Conservation (phyloP, 2,329 filamentous ascomycete species). For the Venturia pyrina region DNA sequence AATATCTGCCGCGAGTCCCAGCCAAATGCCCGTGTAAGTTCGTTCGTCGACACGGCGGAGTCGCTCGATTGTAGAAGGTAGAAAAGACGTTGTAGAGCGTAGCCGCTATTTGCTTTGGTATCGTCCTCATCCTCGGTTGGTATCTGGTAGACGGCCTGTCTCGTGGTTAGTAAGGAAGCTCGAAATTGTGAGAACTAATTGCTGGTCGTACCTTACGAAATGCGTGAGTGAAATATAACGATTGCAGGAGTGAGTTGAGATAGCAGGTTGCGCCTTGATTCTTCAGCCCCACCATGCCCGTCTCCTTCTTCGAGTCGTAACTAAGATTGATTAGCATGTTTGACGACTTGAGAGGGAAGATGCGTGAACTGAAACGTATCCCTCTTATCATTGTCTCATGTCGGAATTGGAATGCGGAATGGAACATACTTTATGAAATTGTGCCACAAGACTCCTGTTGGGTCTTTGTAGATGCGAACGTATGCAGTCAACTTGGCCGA, state of each 20-base stretch:
- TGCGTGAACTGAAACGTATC: not conserved
- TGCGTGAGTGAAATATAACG: constrained; percentile 54
- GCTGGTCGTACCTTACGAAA: constrained; percentile 66
- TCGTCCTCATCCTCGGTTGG: constrained; percentile 79
- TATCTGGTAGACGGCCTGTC: constrained; percentile 87
- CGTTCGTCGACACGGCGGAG: constrained; percentile 75
- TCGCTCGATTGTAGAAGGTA: constrained; percentile 87
- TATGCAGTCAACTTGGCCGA: constrained; percentile 73
- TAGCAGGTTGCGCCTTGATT: constrained; percentile 76
- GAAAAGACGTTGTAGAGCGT: constrained; percentile 86
- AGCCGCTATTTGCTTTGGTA: constrained; percentile 73
- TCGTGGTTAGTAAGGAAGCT: constrained; percentile 9
- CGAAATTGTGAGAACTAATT: not conserved
- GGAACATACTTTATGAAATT: constrained; percentile 61
- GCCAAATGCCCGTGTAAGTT: constrained; percentile 91
- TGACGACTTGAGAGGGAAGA: not conserved
- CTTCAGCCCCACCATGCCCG: constrained; percentile 89
- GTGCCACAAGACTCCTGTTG: constrained; percentile 83
- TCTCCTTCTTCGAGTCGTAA: constrained; percentile 99
- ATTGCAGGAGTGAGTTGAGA: constrained; percentile 39
- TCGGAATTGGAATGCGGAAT: not conserved
- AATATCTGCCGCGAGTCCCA: constrained; percentile 98
- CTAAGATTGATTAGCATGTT: constrained; percentile 15
- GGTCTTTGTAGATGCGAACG: constrained; percentile 72
- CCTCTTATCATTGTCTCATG: not conserved